Conservation (phyloP, 371 early-diverging fungal genomes). For the Synchytrium microbalum region DNA sequence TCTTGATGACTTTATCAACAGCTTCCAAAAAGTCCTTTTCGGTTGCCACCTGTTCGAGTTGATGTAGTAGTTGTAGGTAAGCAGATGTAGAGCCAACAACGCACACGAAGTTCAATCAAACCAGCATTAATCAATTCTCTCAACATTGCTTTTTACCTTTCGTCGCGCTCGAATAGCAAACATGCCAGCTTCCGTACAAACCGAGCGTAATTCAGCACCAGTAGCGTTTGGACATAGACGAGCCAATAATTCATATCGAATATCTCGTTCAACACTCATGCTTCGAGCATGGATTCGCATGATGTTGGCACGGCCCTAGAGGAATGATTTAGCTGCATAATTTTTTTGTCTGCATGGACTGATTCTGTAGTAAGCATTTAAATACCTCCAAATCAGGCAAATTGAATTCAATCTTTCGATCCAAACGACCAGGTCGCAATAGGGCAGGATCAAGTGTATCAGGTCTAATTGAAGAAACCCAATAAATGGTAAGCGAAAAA, state of each 20-base stretch:
- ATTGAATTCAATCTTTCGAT: slow-evolving; percentile 99
- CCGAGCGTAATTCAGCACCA: slow-evolving; percentile 94
- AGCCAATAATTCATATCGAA: slow-evolving; percentile 97
- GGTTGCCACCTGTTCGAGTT: slow-evolving; percentile 70
- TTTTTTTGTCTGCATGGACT: slow-evolving; percentile 7
- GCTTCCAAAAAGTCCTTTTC: slow-evolving; percentile 99
- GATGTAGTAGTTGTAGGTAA: background rate
- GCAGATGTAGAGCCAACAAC: too few species aligned
- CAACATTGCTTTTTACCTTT: slow-evolving; percentile 54
- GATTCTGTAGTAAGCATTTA: slow-evolving; percentile 27
- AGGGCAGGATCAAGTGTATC: slow-evolving; percentile 99
- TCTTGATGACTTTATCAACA: slow-evolving; percentile 99
- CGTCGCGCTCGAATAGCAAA: slow-evolving; percentile 98
- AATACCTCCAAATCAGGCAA: slow-evolving; percentile 85
- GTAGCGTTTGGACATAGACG: slow-evolving; percentile 99
- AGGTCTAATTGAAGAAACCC: slow-evolving; percentile 56
- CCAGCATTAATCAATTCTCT: background rate
- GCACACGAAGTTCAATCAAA: background rate
- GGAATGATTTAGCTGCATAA: background rate
- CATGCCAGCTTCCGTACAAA: slow-evolving; percentile 99
- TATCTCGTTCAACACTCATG: slow-evolving; percentile 98
- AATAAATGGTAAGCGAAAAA: background rate
- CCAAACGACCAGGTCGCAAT: slow-evolving; percentile 98
- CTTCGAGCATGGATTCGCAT: slow-evolving; percentile 98
- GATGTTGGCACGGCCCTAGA: slow-evolving; percentile 92